Evolutionary conservation across 164 flowering plant genomes (phyloP), one percentile per base, ranked within the genome.

Genomic region (Liquidambar formosana): DNA sequence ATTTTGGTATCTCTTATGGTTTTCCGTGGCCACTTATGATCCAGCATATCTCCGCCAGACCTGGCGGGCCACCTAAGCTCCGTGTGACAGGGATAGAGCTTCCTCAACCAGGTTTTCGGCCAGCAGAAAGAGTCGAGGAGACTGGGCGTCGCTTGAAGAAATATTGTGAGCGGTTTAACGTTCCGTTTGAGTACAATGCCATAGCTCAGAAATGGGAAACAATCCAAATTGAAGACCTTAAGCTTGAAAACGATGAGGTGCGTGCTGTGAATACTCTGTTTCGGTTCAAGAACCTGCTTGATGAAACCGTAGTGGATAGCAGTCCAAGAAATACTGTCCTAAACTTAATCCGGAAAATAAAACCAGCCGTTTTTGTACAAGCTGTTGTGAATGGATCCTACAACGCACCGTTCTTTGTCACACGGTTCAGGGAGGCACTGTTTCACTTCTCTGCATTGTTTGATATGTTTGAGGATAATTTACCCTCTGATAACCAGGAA

Each of bases 161-260:
- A 18, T 88, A 75, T 65, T 85, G 89, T 57, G 75, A 79, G 76
- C 83, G 85, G 5, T 83, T 78, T 54, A 73, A 75, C 43, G 89
- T 88, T 53, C 89, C 89, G 0, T 88, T 85, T 57, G 86, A 86
- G 79, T 88, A 75, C 74, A 75, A 71, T 25, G 79, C 80, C 22
- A 77, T 88, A 44, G 89, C 87, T n/a, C 71, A 84, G 57, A 78
- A 78, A 58, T 88, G 89, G 88, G 89, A 86, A 16, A 77, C 79
- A 0, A 76, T 88, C 23, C 46, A 26, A 41, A 22, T 78, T 27
- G 86, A 84, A 27, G 92, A 88, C 59, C 75, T 88, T 13, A 79
- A 76, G 63, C 70, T 84, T 21, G 63, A 67, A 0, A 43, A 46
- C 10, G 56, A 66, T 44, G 92, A 88, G 70, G 46, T 70, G n/a